Base-by-base conservation (phyloP, 129 eudicot genomes). In the Arctium minus region DNA sequence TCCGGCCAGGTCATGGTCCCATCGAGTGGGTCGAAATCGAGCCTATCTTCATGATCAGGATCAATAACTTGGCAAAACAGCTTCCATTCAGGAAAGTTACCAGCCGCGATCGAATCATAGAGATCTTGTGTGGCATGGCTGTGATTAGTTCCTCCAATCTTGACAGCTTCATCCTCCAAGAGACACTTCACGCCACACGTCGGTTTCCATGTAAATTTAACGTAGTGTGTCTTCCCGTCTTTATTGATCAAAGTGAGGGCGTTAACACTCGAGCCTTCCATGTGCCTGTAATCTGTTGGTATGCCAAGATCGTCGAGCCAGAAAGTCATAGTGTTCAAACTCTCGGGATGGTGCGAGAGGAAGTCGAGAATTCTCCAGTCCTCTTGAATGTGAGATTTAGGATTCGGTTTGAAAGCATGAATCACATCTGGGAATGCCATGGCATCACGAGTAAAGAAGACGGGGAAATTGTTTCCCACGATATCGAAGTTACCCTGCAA, bases 391-490 rank as follows among this genome's bases (percentile, higher is more conserved):
- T 91, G 93, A 8, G 96, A 87, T 72, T 91, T 89, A 0, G 96
- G 96, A 75, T 91, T 91, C 15, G 96, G 96, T 70, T 91, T 91
- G 17, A 91, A 71, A 10, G 96, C 92, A 67, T 91, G 96, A 32
- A 91, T 86, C 87, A 91, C 83, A 35, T 91, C 93, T 1, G 96
- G 96, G 79, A 91, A 91, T 38, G 86, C 87, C 96, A 91, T 91
- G 31, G 90, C 93, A 31, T 91, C 93, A 15, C 91, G 91, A 36
- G 87, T 71, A 18, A 91, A 91, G 74, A 91, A 91, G 30, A 91
- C 93, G 0, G 96, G 96, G 87, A 91, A 89, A 77, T 91, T 91
- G 90, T 91, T 91, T 80, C 96, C 96, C 62, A 91, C 96, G 70
- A 91, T 30, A 71, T 91, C 96, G 72, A 89, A 91, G 87, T 91